Base-by-base conservation (phyloP, 73 alveolate species). In the Stentor roeselii region DNA sequence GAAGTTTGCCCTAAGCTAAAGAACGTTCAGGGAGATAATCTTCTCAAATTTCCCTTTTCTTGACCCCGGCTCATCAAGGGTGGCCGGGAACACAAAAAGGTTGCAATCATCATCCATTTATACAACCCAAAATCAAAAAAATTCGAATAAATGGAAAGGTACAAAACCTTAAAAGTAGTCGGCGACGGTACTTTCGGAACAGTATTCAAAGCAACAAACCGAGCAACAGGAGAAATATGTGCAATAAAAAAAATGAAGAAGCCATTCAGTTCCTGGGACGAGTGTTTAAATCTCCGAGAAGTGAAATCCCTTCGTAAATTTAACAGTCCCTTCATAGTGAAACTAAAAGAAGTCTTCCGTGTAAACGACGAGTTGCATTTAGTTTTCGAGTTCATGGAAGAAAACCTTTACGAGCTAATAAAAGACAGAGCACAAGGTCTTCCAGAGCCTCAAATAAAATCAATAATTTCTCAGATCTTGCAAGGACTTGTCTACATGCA, bases 401-500 rank as follows among this genome's bases (percentile, higher is more conserved):
- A 89, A 76, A 95, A 93, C 90, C 93, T 95, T 84, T 95, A 90
- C 78, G 76, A 94, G 86, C 87, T 95, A 75, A 92, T 94, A 88
- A 95, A 95, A 86, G 94, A 86, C 60, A 82, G 93, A 40, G 90
- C 95, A 0, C 85, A 86, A 32, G 78, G 86, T 37, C 91, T 97
- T 50, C 96, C 97, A 40, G 99, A 98, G 82, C 89, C 89, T 75
- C 88, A 94, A 83, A 95, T 97, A 42, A 80, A 99, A 59, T 96
- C 96, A 80, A 96, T 98, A 67, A 90, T 96, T 59, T 96, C 88
- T 85, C 97, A 98, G 85, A 97, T 99, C 15, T 76, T 98, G 84
- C 90, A 91, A 82, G 99, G 99, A 40, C 82, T 98, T 40, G 98
- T 99, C 39, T 96, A 96, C 86, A 97, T 98, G 99, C 99, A 98